Evolutionary conservation across 352 stramenopile genomes (phyloP), one percentile per base, ranked within the genome.

Genomic region (Phytophthora capsici): DNA sequence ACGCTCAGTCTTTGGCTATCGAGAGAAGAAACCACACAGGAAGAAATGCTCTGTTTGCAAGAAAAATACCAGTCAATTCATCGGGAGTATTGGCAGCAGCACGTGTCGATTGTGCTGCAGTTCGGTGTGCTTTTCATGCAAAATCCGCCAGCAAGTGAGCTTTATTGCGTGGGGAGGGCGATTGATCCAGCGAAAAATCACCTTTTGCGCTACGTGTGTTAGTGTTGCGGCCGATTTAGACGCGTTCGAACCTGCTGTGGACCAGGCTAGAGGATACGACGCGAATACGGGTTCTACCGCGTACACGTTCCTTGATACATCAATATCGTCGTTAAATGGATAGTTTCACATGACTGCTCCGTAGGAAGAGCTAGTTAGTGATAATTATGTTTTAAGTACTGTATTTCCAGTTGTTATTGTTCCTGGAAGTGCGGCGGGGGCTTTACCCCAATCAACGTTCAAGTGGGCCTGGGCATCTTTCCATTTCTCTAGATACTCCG

Each of bases 121-220:
- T 20, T 45, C 44, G 19, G 60, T 82, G 19, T 82, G 74, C 16
- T 49, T 47, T n/a, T 66, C 63, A 0, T 80, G 74, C 38, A 72
- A 67, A 12, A 56, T 73, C 28, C 56, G 43, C n/a, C 69, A 75
- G 58, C 65, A 55, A 20, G 38, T 80, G 41, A 73, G 52, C 28
- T 77, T 75, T 61, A 68, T 79, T 19, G 45, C 57, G 0, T 48
- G 55, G n/a, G 65, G 69, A 32, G 43, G 53, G 0, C 46, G 48
- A 20, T 57, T 80, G 17, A 34, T 68, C 13, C 67, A 80, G 36
- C 70, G 69, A 3, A 69, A 68, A 22, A 50, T 82, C 16, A 36
- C 40, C 14, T 78, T 79, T 34, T 80, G 73, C 26, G 32, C 53
- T 19, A 54, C 56, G 52, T 82, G 71, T 41, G 40, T 82, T 20